Evolutionary conservation across 2,329 filamentous ascomycete species (phyloP), one percentile per base, ranked within the genome.

Genomic region (Cercospora citrullina): DNA sequence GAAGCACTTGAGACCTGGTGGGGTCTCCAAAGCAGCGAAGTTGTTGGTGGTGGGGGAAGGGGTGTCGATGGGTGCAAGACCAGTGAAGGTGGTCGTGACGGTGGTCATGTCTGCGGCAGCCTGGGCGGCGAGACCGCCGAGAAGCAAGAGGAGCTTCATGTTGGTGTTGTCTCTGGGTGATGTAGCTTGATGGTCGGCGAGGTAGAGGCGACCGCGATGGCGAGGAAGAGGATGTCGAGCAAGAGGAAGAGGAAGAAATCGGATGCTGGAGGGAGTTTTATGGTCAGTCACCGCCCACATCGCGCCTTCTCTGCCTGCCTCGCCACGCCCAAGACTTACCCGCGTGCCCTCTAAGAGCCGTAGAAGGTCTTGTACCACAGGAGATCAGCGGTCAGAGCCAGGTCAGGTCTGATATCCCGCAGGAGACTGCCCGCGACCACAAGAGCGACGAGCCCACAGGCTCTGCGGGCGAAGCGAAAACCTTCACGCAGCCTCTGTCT

Each of bases 1-100:
- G 58, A 64, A 63, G 64, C 67, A 69, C 42, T 28, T 60, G 53
- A 64, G 42, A 28, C 60, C 60, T 23, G 60, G 33, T 16, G 60
- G 60, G 28, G 51, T 64, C 18, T 16, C 42, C 60, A 26, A 30
- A 16, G 39, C 60, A 16, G 23, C 23, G 23, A 30, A 12, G 14
- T 61, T 18, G n/a, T 31, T 31, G 28, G 30, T 48, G 61, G 53
- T 14, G 61, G 39, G 7, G 39, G 28, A 30, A 16, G 48, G 31
- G 16, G 26, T 58, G 62, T 31, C 62, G 12, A 51, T 64, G 14
- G 62, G 23, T 10, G 28, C 10, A 23, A 8, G 28, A 10, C 21
- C 23, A 30, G 21, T 59, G 51, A 30, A 21, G 21, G 26, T 58
- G 53, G 39, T 18, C 21, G 33, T 33, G 62, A 33, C 12, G 21